These are phyloP conservation scores for Candida michaelii DNA, from an alignment of 805 yeast species.

Conservation along the genomic window DNA sequence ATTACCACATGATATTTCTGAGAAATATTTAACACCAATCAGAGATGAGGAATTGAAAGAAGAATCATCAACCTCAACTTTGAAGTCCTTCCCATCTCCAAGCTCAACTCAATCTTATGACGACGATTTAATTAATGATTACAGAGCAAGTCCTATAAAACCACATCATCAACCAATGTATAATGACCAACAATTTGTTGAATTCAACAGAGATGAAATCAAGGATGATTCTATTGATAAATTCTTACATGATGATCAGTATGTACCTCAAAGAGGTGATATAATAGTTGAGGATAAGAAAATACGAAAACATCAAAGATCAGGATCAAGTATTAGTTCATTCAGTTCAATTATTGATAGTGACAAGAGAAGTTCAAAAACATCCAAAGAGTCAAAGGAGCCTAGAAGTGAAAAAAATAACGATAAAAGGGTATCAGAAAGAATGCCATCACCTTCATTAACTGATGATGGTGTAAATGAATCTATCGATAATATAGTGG, in stretches of 20 bases:
- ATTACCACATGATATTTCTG: constrained; percentile 7
- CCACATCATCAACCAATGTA: neutral
- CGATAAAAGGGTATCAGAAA: neutral
- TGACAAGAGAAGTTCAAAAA: neutral
- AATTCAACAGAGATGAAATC: constrained; percentile 3
- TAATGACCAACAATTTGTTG: neutral
- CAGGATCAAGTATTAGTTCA: constrained; percentile 7
- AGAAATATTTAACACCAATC: constrained; percentile 3
- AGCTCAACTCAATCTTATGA: constrained; percentile 11
- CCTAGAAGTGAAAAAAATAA: neutral
- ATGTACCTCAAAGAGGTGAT: constrained; percentile 17
- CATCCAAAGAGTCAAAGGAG: neutral
- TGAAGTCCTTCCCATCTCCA: constrained; percentile 14
- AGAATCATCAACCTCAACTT: constrained; percentile 6
- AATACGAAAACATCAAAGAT: constrained; percentile 9
- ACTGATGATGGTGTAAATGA: constrained; percentile 1
- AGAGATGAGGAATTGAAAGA: constrained; percentile 3
- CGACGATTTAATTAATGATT: constrained; percentile 17
- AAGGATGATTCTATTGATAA: constrained; percentile 8
- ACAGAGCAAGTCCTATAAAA: constrained; percentile 14
- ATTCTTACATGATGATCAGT: constrained; percentile 15
- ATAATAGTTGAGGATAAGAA: constrained; percentile 7
- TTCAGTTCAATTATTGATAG: constrained; percentile 2
- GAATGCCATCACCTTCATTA: constrained; percentile 10
- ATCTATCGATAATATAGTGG: neutral